Conservation (phyloP, 1,139 yeast genomes). For the Hansenula sp. region DNA sequence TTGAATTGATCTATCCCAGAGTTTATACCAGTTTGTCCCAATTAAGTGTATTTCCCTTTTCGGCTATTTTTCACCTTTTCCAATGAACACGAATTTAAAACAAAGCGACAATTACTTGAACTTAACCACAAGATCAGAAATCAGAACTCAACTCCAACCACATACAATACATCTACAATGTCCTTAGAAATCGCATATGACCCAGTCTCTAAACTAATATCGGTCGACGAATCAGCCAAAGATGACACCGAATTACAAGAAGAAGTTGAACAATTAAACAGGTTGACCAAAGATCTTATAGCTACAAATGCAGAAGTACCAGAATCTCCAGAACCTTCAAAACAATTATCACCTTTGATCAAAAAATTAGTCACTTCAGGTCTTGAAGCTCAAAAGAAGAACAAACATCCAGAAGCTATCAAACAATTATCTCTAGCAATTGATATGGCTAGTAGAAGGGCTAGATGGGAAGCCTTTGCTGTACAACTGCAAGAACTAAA, state of each 20-base stretch:
- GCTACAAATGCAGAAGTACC: conserved; percentile 63
- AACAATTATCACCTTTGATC: conserved; percentile 61
- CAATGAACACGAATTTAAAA: neutral
- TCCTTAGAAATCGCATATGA: conserved; percentile 24
- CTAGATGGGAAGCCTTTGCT: conserved; percentile 83
- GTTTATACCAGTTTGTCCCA: neutral
- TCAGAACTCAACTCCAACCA: neutral
- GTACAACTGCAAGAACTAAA: conserved; percentile 75
- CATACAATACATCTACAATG: neutral
- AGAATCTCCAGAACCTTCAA: conserved; percentile 51
- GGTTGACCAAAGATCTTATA: conserved; percentile 55
- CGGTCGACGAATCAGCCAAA: conserved; percentile 24
- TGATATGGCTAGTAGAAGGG: conserved; percentile 70
- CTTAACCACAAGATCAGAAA: too few species aligned
- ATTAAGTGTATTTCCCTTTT: neutral
- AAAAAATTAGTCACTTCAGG: conserved; percentile 76
- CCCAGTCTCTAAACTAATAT: conserved; percentile 27
- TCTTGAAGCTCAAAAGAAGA: conserved; percentile 54
- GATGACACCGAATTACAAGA: conserved; percentile 25
- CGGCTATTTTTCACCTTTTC: neutral
- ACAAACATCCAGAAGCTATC: conserved; percentile 66
- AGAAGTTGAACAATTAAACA: conserved; percentile 56
- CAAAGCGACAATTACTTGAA: neutral
- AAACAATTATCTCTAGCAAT: conserved; percentile 74
- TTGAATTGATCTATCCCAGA: too few species aligned